Base-by-base conservation (phyloP, 306 rosid genomes). In the Albizia julibrissin region DNA sequence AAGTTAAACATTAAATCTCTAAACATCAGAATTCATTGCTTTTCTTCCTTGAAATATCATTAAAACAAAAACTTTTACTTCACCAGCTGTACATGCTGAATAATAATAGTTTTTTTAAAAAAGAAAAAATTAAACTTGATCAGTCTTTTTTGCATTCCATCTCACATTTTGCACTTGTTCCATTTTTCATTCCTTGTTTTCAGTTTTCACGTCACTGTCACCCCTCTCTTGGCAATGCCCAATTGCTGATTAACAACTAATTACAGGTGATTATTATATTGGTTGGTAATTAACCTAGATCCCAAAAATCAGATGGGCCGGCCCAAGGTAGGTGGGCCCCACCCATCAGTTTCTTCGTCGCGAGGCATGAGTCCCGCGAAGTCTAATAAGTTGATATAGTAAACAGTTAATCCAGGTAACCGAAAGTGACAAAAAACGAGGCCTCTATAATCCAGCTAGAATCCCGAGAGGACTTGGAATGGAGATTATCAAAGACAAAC, bases 241-340 rank as follows among this genome's bases (percentile, higher is more conserved):
- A 34, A 68, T 68, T 34, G 43, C 46, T 9, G 72, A 34, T 37
- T 40, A n/a, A 71, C 56, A 69, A 11, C 74, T 3, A n/a, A 65
- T 27, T 27, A 62, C 34, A 0, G 43, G 22, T 5, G 66, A 71
- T 13, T 16, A 37, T 69, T 9, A 8, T 43, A 44, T 13, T 72
- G 6, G 16, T 26, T 5, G 1, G 42, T n/a, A n/a, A 18, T 10
- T 69, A 39, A 3, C 52, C 62, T 39, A 31, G 50, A 64, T 76
- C 47, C 82, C 64, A 77, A 40, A 69, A n/a, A 21, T 22, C 54
- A 81, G 84, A 64, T 85, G 91, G 91, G 94, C 94, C 94, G 94
- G 93, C 94, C 92, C 91, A 85, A 84, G 74, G 27, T 56, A 59
- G 24, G 84, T 87, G 90, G 87, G 88, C 13, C 77, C 89, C 80